Evolutionary conservation across 2,329 filamentous ascomycete species (phyloP).

Genomic region (Aspergillus quadrilineatus): DNA sequence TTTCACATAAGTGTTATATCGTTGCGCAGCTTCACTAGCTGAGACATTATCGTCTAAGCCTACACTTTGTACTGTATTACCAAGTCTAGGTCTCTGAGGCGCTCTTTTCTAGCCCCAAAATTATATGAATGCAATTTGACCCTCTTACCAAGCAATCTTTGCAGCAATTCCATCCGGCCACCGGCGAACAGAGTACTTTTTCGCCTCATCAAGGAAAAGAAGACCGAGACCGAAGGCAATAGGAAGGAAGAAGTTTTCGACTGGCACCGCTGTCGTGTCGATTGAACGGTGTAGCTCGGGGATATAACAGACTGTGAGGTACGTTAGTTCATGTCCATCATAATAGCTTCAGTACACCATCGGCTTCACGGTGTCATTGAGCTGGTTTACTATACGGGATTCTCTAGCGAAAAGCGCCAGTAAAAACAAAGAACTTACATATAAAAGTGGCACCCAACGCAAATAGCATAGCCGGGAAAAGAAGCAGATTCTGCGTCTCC

Average conservation of each 20-base stretch:
- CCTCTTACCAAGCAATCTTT: constrained; percentile 47
- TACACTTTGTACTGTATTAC: too few species aligned
- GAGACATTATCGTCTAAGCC: too few species aligned
- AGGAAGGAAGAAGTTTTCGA: constrained; percentile 75
- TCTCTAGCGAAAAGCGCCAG: too few species aligned
- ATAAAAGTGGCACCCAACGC: constrained; percentile 68
- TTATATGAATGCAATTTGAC: too few species aligned
- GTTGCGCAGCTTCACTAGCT: too few species aligned
- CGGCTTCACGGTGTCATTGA: too few species aligned
- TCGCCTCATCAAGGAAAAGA: constrained; percentile 63
- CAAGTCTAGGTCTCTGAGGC: too few species aligned
- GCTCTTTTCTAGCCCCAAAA: too few species aligned
- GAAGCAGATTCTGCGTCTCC: constrained; percentile 63
- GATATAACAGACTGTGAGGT: constrained; percentile 55
- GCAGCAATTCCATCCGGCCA: constrained; percentile 3
- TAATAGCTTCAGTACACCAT: too few species aligned
- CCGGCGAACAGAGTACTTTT: constrained; percentile 52
- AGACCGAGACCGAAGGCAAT: constrained; percentile 68
- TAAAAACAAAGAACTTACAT: constrained; percentile 28
- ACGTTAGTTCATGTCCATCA: too few species aligned
- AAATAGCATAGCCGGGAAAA: constrained; percentile 71
- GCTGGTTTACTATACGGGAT: too few species aligned
- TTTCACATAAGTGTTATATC: too few species aligned
- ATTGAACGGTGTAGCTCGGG: constrained; percentile 63
- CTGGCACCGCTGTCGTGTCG: constrained; percentile 62